Evolutionary conservation across 768 basidiomycete species (phyloP).

Genomic region (Podaxis sp.): DNA sequence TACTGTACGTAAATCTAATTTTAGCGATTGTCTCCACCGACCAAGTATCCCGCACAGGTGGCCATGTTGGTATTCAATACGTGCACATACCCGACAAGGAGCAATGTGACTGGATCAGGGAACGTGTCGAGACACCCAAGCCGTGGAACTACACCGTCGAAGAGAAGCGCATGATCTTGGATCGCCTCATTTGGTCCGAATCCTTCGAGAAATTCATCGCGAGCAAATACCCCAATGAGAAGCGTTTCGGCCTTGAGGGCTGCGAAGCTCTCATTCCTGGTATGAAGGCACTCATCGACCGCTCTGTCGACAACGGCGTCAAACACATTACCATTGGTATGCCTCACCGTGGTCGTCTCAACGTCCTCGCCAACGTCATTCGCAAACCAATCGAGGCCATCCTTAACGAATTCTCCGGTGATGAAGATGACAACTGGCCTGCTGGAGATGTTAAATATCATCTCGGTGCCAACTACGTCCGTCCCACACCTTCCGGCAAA

Average conservation of each 20-base stretch:
- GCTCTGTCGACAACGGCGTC: constrained; percentile 94
- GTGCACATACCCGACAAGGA: constrained; percentile 97
- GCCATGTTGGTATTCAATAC: constrained; percentile 87
- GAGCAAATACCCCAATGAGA: constrained; percentile 98
- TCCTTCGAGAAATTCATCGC: constrained; percentile 98
- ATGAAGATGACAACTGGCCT: constrained; percentile 67
- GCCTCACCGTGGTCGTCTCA: constrained; percentile 98
- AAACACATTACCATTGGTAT: constrained; percentile 98
- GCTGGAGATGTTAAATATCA: constrained; percentile 99
- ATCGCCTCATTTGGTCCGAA: constrained; percentile 99
- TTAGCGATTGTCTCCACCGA: not conserved
- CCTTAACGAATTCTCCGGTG: constrained; percentile 92
- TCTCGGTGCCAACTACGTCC: constrained; percentile 97
- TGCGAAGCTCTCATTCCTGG: constrained; percentile 97
- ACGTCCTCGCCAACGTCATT: constrained; percentile 97
- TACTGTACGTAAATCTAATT: constrained; percentile 68
- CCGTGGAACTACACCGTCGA: constrained; percentile 98
- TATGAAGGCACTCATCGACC: constrained; percentile 99
- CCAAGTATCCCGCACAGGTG: constrained; percentile 47
- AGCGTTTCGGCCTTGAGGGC: constrained; percentile 98
- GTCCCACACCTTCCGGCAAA: constrained; percentile 97
- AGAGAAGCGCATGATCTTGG: constrained; percentile 98
- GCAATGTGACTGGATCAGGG: constrained; percentile 99
- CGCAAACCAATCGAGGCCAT: constrained; percentile 98
- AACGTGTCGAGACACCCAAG: constrained; percentile 91